A percentile compares a stretch with the other conserved stretches of the same genome.
These are phyloP conservation scores for Rhododendron simsii DNA, from an alignment of 148 eudicot genomes.

Conservation along the genomic window DNA sequence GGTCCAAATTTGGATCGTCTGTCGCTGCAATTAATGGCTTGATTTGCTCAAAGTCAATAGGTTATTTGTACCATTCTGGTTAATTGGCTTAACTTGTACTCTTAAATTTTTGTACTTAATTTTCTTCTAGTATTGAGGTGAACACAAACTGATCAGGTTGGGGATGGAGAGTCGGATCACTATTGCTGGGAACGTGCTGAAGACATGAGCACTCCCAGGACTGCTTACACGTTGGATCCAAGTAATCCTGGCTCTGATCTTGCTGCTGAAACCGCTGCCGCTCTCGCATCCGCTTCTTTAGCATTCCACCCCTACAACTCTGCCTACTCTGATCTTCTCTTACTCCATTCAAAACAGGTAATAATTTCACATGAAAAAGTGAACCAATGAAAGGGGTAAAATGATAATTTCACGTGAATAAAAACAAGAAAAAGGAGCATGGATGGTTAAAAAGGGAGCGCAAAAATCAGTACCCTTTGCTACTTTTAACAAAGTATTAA, in stretches of 20 bases:
- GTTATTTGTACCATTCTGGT: not conserved
- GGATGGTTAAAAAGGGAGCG: too few relatives aligned
- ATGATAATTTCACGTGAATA: too few relatives aligned
- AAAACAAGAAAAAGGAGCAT: too few relatives aligned
- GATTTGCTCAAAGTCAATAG: too few relatives aligned
- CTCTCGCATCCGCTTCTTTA: conserved; percentile 80
- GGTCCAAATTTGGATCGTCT: too few relatives aligned
- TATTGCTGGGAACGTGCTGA: conserved; percentile 88
- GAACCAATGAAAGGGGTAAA: not conserved
- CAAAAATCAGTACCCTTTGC: too few relatives aligned
- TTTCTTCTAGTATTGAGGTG: too few relatives aligned
- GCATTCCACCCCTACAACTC: conserved; percentile 69
- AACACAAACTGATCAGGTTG: conserved; percentile 41
- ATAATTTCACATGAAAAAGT: not conserved
- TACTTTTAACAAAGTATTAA: not conserved
- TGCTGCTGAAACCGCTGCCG: conserved; percentile 89
- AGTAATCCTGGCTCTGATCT: conserved; percentile 74
- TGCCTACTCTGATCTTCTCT: conserved; percentile 59
- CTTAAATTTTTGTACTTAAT: not conserved
- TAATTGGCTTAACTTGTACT: not conserved
- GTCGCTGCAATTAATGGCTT: too few relatives aligned
- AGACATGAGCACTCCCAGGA: conserved; percentile 78
- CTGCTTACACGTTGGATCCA: conserved; percentile 52
- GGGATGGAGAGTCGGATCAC: conserved; percentile 80
- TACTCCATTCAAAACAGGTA: conserved; percentile 75